Evolutionary conservation across 768 basidiomycete genomes (phyloP).

Genomic region (Phanerochaete carnosa): DNA sequence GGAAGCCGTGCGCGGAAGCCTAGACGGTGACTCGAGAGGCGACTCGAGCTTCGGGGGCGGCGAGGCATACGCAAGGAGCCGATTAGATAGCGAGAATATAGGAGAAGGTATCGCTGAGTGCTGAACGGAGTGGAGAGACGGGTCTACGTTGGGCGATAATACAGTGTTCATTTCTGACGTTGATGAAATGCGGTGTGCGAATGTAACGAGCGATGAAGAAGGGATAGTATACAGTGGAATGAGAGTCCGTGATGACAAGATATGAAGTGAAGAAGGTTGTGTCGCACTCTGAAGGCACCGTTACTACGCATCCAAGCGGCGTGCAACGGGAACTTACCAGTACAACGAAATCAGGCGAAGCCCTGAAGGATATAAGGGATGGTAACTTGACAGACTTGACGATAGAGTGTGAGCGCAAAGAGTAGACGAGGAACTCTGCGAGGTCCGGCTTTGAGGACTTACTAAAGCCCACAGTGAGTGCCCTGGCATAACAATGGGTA

Average conservation of each 20-base stretch:
- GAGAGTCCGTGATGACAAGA: conserved; percentile 56
- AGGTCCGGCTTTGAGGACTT: conserved; percentile 19
- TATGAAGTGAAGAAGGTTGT: conserved; percentile 49
- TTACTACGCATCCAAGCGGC: background rate
- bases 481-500: background rate
- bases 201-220: conserved; percentile 43
- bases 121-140: background rate
- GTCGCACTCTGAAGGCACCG: conserved; percentile 46
- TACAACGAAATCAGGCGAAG: conserved; percentile 48
- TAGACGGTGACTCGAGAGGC: conserved; percentile 12
- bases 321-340: conserved; percentile 42
- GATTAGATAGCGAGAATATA: conserved; percentile 56
- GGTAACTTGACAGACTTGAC: conserved; percentile 44
- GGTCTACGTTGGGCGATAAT: conserved; percentile 35
- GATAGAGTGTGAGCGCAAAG: conserved; percentile 45
- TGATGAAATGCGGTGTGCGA: conserved; percentile 29
- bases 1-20: conserved; percentile 15
- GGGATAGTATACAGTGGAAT: conserved; percentile 48
- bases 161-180: conserved; percentile 24
- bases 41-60: conserved; percentile 26
- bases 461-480: background rate
- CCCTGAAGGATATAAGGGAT: conserved; percentile 42
- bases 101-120: conserved; percentile 35
- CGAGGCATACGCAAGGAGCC: conserved; percentile 61
- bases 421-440: conserved; percentile 39